Evolutionary conservation across 1,284 basidiomycete genomes (phyloP).

Genomic region (Cutaneotrichosporon sp.): DNA sequence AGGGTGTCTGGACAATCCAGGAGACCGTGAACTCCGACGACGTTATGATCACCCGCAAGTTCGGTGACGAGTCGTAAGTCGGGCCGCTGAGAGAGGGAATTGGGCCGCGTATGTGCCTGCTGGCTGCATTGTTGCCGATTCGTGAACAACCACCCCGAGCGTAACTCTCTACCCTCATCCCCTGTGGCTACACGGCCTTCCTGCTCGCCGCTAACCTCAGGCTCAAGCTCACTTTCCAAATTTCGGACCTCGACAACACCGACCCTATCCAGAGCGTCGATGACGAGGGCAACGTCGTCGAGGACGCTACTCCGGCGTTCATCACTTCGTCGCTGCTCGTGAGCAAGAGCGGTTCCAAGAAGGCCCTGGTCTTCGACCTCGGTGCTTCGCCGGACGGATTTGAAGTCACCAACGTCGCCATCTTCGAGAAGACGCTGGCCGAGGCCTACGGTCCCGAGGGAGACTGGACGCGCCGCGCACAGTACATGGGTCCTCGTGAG

Average conservation of each 20-base stretch:
- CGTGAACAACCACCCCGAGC: background rate
- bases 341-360: constrained; percentile 60
- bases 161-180: background rate
- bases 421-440: constrained; percentile 76
- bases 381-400: constrained; percentile 78
- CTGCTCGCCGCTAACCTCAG: constrained; percentile 22
- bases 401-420: constrained; percentile 74
- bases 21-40: constrained; percentile 75
- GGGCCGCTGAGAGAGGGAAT: no score
- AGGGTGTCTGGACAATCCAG: constrained; percentile 77
- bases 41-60: constrained; percentile 71
- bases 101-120: constrained; percentile 24
- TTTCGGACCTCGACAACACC: constrained; percentile 43
- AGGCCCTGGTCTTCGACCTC: constrained; percentile 73
- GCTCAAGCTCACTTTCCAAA: constrained; percentile 47
- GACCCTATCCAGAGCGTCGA: constrained; percentile 18
- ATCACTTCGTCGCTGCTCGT: constrained; percentile 58
- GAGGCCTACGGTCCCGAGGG: constrained; percentile 78
- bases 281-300: constrained; percentile 14
- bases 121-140: background rate
- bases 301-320: constrained; percentile 62
- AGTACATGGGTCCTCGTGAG: constrained; percentile 84
- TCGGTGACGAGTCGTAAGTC: constrained; percentile 87
- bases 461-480: constrained; percentile 84
- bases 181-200: no score